phyloP scores from a whole-genome alignment of 139 green algal species.

The Haematococcus lacustris region DNA sequence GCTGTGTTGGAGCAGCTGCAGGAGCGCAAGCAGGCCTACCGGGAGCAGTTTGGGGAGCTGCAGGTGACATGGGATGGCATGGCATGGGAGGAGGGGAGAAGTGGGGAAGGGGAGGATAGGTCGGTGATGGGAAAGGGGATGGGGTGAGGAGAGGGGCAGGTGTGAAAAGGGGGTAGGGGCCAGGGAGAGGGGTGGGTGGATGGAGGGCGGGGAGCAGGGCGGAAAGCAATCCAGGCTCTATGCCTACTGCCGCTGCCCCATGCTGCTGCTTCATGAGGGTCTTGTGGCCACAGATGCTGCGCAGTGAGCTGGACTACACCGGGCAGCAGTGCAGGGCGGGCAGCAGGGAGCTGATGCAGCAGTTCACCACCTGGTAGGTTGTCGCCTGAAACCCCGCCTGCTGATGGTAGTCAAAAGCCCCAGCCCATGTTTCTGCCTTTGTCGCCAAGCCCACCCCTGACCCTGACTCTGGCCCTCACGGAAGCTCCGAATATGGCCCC shows the following conservation, averaged over 20 bases:
- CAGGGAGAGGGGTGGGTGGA: neutral
- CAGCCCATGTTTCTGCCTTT: no score
- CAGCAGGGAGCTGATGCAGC: conserved; percentile 32
- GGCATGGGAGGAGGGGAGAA: neutral
- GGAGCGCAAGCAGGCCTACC: conserved; percentile 31
- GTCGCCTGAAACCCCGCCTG: neutral
- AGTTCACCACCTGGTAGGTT: conserved; percentile 37
- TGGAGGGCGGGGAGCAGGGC: neutral
- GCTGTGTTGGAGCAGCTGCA: conserved; percentile 20
- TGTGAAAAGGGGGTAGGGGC: neutral
- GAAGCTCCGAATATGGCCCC: neutral
- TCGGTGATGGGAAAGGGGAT: neutral
- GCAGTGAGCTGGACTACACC: conserved; percentile 49
- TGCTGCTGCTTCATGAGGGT: conserved; percentile 9
- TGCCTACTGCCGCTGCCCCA: neutral
- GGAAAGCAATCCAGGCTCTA: neutral
- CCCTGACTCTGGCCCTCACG: neutral
- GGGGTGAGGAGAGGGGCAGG: neutral
- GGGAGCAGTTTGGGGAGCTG: conserved; percentile 37
- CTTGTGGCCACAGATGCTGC: conserved; percentile 18
- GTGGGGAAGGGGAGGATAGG: conserved; percentile 5
- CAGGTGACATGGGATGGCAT: conserved; percentile 11
- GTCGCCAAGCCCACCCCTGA: neutral
- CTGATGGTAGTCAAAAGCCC: neutral
- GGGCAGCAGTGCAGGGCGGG: conserved; percentile 38